Evolutionary conservation across 163 green algal genomes (phyloP).

Genomic region (Smithsoniella earleae): DNA sequence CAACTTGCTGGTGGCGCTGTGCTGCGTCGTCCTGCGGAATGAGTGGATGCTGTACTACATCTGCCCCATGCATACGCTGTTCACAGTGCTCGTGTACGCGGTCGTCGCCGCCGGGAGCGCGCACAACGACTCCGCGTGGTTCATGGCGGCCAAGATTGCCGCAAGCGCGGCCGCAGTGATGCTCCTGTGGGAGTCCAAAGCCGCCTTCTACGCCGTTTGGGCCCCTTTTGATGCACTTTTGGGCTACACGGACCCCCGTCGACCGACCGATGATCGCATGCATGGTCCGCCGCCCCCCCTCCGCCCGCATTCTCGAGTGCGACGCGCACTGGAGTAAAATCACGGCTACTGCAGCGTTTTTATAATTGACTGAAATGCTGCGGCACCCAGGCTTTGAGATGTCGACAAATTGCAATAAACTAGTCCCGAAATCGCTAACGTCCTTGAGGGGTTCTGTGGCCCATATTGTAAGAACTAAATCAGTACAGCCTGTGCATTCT

Average conservation of each 20-base stretch:
- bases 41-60: slow-evolving; percentile 98
- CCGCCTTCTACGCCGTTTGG: slow-evolving; percentile 83
- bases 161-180: slow-evolving; percentile 52
- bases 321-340: no score
- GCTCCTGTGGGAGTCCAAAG: slow-evolving; percentile 64
- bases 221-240: slow-evolving; percentile 61
- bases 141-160: slow-evolving; percentile 43
- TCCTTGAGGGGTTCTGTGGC: no score
- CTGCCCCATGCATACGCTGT: slow-evolving; percentile 96
- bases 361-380: no score
- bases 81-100: slow-evolving; percentile 85
- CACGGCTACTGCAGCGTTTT: no score
- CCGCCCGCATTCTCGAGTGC: no score
- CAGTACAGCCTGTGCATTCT: no score
- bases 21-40: slow-evolving; percentile 74
- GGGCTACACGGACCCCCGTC: slow-evolving; percentile 75
- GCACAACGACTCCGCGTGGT: slow-evolving; percentile 58
- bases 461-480: no score
- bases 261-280: slow-evolving; percentile 54
- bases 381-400: no score
- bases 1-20: slow-evolving; percentile 75
- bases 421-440: no score
- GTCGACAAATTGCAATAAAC: no score
- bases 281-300: slow-evolving; percentile 61
- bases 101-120: slow-evolving; percentile 49